A percentile compares a stretch with the other conserved stretches of the same genome.
Evolutionary conservation across 179 eudicot species (phyloP).

Genomic region (Nepenthes alata): DNA sequence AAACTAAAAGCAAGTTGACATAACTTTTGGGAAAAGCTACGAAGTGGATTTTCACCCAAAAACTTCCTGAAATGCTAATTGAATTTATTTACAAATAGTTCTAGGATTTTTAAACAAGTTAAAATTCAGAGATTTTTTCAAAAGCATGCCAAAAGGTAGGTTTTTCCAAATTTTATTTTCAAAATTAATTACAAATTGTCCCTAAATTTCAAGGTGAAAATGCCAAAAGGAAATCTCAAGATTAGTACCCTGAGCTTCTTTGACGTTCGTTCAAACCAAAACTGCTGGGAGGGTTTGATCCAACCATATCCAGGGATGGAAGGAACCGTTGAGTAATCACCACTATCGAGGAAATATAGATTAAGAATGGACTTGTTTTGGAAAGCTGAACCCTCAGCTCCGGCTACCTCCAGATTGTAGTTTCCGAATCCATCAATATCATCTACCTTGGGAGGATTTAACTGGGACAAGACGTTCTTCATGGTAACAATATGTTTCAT

Average conservation of each 20-base stretch:
- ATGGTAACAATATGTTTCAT: constrained; percentile 67
- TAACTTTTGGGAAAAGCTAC: too few species aligned
- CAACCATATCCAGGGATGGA: constrained; percentile 69
- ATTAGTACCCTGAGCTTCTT: constrained; percentile 45
- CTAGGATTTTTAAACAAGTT: too few species aligned
- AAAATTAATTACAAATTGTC: not conserved
- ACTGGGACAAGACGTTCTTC: constrained; percentile 60
- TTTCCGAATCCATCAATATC: constrained; percentile 84
- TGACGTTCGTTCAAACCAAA: constrained; percentile 71
- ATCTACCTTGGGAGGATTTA: constrained; percentile 51
- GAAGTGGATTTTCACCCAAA: too few species aligned
- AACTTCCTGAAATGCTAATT: too few species aligned
- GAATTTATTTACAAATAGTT: too few species aligned
- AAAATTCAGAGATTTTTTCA: too few species aligned
- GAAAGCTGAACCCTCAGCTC: constrained; percentile 50
- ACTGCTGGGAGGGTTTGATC: constrained; percentile 88
- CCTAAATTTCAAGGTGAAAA: not conserved
- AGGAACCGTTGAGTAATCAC: constrained; percentile 79
- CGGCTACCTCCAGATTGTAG: constrained; percentile 73
- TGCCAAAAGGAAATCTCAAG: constrained; percentile 1
- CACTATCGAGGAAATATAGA: constrained; percentile 83
- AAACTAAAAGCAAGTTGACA: too few species aligned
- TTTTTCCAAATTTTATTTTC: not conserved
- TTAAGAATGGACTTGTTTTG: constrained; percentile 72
- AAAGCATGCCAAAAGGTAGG: too few species aligned